phyloP scores from a whole-genome alignment of 2,329 filamentous ascomycete genomes.

The Verticillium albo-atrum region DNA sequence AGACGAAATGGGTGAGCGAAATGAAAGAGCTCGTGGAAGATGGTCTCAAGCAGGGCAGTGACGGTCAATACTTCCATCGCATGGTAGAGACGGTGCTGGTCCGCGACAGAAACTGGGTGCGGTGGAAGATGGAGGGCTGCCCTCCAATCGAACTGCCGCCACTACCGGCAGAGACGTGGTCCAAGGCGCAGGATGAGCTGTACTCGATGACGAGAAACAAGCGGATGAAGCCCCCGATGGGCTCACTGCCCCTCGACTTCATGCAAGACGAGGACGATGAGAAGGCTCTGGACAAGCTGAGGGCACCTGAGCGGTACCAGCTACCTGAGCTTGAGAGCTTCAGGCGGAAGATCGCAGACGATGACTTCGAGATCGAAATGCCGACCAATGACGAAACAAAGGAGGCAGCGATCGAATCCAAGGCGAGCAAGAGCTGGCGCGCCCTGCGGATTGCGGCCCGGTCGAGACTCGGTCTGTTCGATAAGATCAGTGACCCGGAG shows the following conservation, averaged over 20 bases:
- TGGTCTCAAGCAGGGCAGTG: conserved; percentile 74
- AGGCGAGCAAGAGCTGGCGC: conserved; percentile 87
- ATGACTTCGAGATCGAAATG: conserved; percentile 84
- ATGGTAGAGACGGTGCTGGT: conserved; percentile 96
- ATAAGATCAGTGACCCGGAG: conserved; percentile 81
- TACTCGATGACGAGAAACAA: conserved; percentile 66
- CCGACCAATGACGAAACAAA: conserved; percentile 59
- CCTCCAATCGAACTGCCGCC: conserved; percentile 76
- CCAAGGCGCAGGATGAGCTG: conserved; percentile 62
- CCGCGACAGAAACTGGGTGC: conserved; percentile 96
- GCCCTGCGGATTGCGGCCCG: conserved; percentile 76
- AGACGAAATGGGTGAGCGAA: conserved; percentile 78
- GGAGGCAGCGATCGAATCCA: conserved; percentile 57
- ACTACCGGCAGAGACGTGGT: conserved; percentile 64
- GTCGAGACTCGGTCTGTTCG: conserved; percentile 71
- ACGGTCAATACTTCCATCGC: conserved; percentile 90
- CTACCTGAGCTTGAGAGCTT: conserved; percentile 69
- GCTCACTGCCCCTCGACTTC: conserved; percentile 73
- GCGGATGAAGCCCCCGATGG: conserved; percentile 65
- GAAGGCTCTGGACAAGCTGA: conserved; percentile 61
- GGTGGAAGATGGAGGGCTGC: conserved; percentile 96
- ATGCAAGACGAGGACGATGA: conserved; percentile 62
- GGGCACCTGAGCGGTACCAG: conserved; percentile 57
- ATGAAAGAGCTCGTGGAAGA: conserved; percentile 70
- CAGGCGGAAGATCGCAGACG: conserved; percentile 67